Percentiles rank a stretch among this genome's conserved stretches.
Evolutionary conservation across 768 basidiomycete species (phyloP).

Genomic region (Kwoniella pini): DNA sequence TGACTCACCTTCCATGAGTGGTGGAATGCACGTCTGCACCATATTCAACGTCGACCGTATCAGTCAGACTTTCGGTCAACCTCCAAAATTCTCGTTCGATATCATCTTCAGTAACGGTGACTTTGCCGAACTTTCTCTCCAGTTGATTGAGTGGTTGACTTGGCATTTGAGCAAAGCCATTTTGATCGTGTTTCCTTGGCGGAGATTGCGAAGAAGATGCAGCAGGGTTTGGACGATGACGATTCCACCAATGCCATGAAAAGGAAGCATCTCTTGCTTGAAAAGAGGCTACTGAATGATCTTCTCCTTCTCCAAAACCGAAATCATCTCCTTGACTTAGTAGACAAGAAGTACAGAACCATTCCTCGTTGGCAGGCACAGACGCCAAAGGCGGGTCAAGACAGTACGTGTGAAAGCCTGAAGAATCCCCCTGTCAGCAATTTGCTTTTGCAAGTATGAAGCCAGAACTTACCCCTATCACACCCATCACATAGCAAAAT

Average conservation of each 20-base stretch:
- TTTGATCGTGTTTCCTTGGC: slow-evolving; percentile 56
- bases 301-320: slow-evolving; percentile 97
- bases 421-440: neutral
- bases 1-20: slow-evolving; percentile 84
- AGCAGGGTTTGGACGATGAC: slow-evolving; percentile 64
- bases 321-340: slow-evolving; percentile 91
- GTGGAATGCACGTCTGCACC: slow-evolving; percentile 99
- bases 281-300: slow-evolving; percentile 87
- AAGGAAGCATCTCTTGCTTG: slow-evolving; percentile 89
- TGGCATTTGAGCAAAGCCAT: neutral
- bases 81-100: slow-evolving; percentile 97
- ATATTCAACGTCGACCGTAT: slow-evolving; percentile 97
- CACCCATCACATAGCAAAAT: slow-evolving; percentile 91
- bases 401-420: slow-evolving; percentile 96
- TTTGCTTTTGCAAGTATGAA: neutral
- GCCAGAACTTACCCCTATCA: slow-evolving; percentile 65
- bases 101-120: slow-evolving; percentile 78
- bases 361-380: slow-evolving; percentile 83
- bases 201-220: slow-evolving; percentile 35
- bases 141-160: slow-evolving; percentile 21
- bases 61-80: slow-evolving; percentile 79
- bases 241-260: slow-evolving; percentile 80
- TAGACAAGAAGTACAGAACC: slow-evolving; percentile 92
- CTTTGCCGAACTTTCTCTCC: slow-evolving; percentile 38
- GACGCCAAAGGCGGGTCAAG: slow-evolving; percentile 82